Conservation (phyloP, 2,329 filamentous ascomycete genomes). For the Periconia macrospinosa region DNA sequence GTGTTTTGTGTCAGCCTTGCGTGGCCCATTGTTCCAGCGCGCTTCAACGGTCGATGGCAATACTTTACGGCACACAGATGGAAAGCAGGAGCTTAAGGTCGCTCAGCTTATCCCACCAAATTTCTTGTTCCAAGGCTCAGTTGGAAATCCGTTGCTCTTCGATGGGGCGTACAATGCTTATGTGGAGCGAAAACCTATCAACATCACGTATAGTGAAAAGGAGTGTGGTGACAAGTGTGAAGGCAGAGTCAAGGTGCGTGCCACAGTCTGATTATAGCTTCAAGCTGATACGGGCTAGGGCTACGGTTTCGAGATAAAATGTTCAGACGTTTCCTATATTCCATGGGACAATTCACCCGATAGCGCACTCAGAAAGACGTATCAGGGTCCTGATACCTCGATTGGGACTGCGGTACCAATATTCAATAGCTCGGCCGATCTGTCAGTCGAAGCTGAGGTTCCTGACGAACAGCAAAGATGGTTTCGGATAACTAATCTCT, state of each 20-base stretch:
- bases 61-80: neutral
- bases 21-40: slow-evolving; percentile 8
- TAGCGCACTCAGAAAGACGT: neutral
- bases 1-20: slow-evolving; percentile 3
- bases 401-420: neutral
- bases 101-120: slow-evolving; percentile 4
- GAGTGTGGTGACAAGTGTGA: neutral
- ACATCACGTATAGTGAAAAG: neutral
- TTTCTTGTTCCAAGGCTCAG: neutral
- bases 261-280: neutral
- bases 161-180: slow-evolving; percentile 5
- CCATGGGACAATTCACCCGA: slow-evolving; percentile 3
- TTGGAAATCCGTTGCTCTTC: neutral
- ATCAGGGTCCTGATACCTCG: neutral
- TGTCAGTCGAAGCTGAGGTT: neutral
- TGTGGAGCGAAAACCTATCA: slow-evolving; percentile 2
- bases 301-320: slow-evolving; percentile 6
- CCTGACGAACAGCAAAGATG: slow-evolving; percentile 1
- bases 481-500: slow-evolving; percentile 5
- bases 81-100: neutral
- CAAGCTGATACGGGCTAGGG: neutral
- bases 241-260: slow-evolving; percentile 1
- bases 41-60: slow-evolving; percentile 4
- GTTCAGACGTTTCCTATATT: slow-evolving; percentile 2
- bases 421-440: slow-evolving; percentile 3